phyloP scores from a whole-genome alignment of 345 rosid species.

The Eucalyptus caleyi region DNA sequence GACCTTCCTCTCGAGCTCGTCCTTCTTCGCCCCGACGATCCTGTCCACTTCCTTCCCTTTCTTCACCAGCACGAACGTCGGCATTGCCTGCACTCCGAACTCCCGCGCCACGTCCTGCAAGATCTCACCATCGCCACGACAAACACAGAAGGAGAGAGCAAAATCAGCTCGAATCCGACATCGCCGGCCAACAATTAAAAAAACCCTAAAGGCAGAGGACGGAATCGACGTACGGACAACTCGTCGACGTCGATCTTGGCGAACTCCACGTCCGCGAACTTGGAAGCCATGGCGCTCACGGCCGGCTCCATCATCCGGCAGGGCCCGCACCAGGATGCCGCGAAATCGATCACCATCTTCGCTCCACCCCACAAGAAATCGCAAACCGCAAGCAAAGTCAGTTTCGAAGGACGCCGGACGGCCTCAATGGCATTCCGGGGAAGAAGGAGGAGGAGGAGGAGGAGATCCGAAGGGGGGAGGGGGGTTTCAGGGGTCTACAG shows the following conservation, averaged over 20 bases:
- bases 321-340: constrained; percentile 90
- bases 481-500: not conserved
- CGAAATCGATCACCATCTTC: constrained; percentile 27
- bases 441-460: not conserved
- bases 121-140: not conserved
- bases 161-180: not conserved
- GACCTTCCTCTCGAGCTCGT: constrained; percentile 56
- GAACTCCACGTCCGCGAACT: constrained; percentile 44
- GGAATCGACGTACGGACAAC: constrained; percentile 38
- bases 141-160: not conserved
- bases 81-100: constrained; percentile 70
- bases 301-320: constrained; percentile 66
- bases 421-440: not conserved
- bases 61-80: constrained; percentile 85
- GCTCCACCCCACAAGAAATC: not conserved
- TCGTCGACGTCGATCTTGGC: constrained; percentile 86
- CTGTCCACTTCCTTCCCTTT: constrained; percentile 61
- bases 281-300: constrained; percentile 25
- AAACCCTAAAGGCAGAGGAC: not conserved
- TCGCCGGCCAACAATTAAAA: not conserved
- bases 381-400: not conserved
- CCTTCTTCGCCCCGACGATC: constrained; percentile 46
- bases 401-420: not conserved
- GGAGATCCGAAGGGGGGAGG: not conserved
- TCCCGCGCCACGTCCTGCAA: constrained; percentile 61